A percentile compares a stretch with the other conserved stretches of the same genome.
Evolutionary conservation across 306 rosid genomes (phyloP).

Genomic region (Canavalia ensiformis): DNA sequence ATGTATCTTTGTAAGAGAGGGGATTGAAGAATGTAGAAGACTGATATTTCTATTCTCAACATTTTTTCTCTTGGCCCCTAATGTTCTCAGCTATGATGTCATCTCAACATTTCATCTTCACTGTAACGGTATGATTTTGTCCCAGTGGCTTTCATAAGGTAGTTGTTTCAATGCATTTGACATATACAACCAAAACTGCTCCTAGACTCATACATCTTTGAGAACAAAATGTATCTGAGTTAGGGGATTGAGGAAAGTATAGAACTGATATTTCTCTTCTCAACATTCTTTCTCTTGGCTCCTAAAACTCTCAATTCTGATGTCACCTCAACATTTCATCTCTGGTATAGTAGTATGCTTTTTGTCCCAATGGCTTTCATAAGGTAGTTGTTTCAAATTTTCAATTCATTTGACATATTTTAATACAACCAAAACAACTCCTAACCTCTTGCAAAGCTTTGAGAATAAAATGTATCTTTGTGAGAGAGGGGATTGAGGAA

Average conservation of each 20-base stretch:
- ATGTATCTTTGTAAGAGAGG: slow-evolving; percentile 4
- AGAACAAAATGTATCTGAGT: slow-evolving; percentile 2
- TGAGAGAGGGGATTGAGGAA: slow-evolving; percentile 14
- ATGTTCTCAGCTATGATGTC: slow-evolving; percentile 6
- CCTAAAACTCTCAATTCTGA: slow-evolving; percentile 3
- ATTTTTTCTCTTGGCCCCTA: slow-evolving; percentile 21
- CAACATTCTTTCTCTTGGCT: slow-evolving; percentile 25
- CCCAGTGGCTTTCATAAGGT: not conserved
- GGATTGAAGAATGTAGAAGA: slow-evolving; percentile 17
- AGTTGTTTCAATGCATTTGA: not conserved
- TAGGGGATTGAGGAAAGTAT: slow-evolving; percentile 6
- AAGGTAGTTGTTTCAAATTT: not conserved
- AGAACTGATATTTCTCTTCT: slow-evolving; percentile 18
- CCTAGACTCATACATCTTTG: slow-evolving; percentile 18
- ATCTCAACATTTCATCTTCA: slow-evolving; percentile 15
- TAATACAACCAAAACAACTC: not conserved
- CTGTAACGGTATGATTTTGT: not conserved
- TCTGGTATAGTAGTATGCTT: not conserved
- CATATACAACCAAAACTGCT: not conserved
- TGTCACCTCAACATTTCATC: slow-evolving; percentile 25
- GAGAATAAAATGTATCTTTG: slow-evolving; percentile 2
- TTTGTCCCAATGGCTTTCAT: not conserved
- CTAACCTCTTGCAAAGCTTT: slow-evolving; percentile 9
- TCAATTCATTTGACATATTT: not conserved
- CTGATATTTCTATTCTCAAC: slow-evolving; percentile 16